Evolutionary conservation across 768 basidiomycete genomes (phyloP).

Genomic region (Trametes elegans): DNA sequence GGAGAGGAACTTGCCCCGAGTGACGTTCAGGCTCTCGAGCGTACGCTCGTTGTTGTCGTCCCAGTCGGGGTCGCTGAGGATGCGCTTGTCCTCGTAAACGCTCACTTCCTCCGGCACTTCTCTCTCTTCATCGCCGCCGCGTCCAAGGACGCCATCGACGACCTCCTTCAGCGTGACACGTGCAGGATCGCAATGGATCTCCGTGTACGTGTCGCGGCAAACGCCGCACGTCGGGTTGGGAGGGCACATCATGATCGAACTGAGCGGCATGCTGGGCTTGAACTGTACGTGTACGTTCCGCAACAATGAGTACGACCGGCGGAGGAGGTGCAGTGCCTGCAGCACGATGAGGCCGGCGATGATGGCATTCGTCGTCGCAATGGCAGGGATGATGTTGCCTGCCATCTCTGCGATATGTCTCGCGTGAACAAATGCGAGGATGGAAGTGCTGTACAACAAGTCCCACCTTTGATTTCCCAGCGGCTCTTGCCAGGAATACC

Average conservation of each 20-base stretch:
- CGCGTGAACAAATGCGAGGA: not conserved
- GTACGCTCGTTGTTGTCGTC: conserved; percentile 84
- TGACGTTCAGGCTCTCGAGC: conserved; percentile 76
- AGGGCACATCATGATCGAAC: conserved; percentile 56
- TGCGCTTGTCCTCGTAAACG: conserved; percentile 82
- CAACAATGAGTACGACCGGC: conserved; percentile 54
- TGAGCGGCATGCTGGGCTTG: conserved; percentile 77
- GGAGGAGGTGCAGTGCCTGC: conserved; percentile 84
- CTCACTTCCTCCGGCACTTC: conserved; percentile 56
- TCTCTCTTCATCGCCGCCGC: conserved; percentile 35
- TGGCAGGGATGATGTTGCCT: conserved; percentile 98
- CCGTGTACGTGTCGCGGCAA: conserved; percentile 82
- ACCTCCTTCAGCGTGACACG: conserved; percentile 71
- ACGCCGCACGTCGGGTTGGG: conserved; percentile 83
- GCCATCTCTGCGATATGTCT: conserved; percentile 76
- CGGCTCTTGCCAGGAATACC: conserved; percentile 86
- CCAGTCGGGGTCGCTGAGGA: conserved; percentile 92
- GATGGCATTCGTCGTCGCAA: conserved; percentile 98
- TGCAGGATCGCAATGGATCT: conserved; percentile 69
- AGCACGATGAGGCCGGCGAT: conserved; percentile 93
- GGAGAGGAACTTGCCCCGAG: conserved; percentile 81
- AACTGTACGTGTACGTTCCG: conserved; percentile 80
- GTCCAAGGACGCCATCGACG: conserved; percentile 62
- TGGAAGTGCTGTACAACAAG: not conserved
- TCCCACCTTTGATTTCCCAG: conserved; percentile 93